Percentiles rank a stretch among this genome's conserved stretches.
phyloP scores from a whole-genome alignment of 768 basidiomycete species.

The Mycena floridula region DNA sequence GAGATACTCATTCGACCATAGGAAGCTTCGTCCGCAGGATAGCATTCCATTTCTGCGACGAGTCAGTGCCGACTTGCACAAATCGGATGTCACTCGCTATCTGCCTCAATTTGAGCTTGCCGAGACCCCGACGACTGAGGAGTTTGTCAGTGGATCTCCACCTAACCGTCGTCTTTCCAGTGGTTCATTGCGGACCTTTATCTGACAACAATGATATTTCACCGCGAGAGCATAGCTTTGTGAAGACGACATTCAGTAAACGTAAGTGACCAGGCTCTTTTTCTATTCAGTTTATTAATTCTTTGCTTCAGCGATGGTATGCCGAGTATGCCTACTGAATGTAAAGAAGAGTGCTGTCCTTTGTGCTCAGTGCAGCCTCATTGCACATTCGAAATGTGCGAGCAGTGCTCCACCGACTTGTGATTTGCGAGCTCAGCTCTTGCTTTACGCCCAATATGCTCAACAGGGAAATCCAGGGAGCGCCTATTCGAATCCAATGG shows the following conservation, averaged over 20 bases:
- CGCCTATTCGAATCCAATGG: conserved; percentile 47
- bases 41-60: conserved; percentile 93
- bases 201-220: conserved; percentile 45
- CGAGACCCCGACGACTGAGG: conserved; percentile 35
- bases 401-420: conserved; percentile 72
- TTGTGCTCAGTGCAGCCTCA: conserved; percentile 85
- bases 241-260: conserved; percentile 90
- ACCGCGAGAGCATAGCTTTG: conserved; percentile 73
- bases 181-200: conserved; percentile 26
- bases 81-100: conserved; percentile 57
- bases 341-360: conserved; percentile 86
- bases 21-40: conserved; percentile 87
- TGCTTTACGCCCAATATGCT: conserved; percentile 73
- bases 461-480: conserved; percentile 55
- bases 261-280: conserved; percentile 56
- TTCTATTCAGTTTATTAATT: conserved; percentile 1
- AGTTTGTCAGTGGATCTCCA: conserved; percentile 27
- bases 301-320: conserved; percentile 62
- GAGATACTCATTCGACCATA: conserved; percentile 18
- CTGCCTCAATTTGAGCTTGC: conserved; percentile 40
- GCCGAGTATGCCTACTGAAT: conserved; percentile 72
- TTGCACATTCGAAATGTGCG: conserved; percentile 78
- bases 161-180: conserved; percentile 33
- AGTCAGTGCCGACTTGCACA: conserved; percentile 81
- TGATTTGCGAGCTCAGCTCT: conserved; percentile 75